phyloP scores from a whole-genome alignment of 257 asterid species.

The Galeopsis tetrahit region DNA sequence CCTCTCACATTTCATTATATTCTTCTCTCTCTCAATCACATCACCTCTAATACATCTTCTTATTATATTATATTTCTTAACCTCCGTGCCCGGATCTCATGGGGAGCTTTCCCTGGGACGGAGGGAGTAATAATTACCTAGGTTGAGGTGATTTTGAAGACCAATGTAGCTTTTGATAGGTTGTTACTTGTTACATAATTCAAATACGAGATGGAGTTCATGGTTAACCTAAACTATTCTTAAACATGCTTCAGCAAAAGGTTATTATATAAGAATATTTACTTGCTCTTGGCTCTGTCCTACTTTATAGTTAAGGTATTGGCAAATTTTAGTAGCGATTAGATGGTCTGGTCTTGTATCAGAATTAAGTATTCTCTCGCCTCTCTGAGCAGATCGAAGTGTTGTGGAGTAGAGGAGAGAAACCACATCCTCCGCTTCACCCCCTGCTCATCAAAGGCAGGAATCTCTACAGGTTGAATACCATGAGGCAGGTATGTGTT shows the following conservation, averaged over 20 bases:
- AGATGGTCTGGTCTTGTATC: background rate
- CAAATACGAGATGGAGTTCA: background rate
- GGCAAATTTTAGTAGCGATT: conserved; percentile 12
- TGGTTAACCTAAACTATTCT: background rate
- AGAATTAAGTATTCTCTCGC: background rate
- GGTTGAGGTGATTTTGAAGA: background rate
- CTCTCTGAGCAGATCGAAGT: conserved; percentile 74
- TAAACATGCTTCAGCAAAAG: background rate
- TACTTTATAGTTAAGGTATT: background rate
- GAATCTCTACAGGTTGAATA: conserved; percentile 79
- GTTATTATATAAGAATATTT: conserved; percentile 9
- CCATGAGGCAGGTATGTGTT: conserved; percentile 76
- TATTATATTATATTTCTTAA: too few relatives aligned
- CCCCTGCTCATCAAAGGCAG: conserved; percentile 91
- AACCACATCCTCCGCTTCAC: conserved; percentile 83
- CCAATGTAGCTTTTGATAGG: background rate
- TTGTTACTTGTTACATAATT: background rate
- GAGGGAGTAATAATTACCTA: too few relatives aligned
- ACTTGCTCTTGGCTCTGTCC: background rate
- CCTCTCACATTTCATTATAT: too few relatives aligned
- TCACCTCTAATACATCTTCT: too few relatives aligned
- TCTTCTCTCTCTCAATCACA: too few relatives aligned
- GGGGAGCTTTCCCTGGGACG: too few relatives aligned
- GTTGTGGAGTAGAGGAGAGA: conserved; percentile 89
- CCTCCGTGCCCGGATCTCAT: too few relatives aligned